phyloP scores from a whole-genome alignment of 768 basidiomycete genomes.

The Tylopilus rubrobrunneus region DNA sequence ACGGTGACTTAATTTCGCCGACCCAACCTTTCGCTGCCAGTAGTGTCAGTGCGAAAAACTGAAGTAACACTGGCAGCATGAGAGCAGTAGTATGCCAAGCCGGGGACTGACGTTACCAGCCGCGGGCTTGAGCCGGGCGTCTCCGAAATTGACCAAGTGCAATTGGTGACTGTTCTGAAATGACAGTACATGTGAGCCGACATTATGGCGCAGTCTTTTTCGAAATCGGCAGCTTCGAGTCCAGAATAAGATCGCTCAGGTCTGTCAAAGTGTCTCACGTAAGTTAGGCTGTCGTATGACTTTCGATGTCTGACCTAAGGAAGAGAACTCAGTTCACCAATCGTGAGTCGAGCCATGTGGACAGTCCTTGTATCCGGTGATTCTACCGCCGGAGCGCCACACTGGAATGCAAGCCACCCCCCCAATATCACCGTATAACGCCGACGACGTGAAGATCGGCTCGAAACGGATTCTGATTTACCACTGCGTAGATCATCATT shows the following conservation, averaged over 20 bases:
- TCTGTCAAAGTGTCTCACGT: not conserved
- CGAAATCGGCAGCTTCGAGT: not conserved
- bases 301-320: not conserved
- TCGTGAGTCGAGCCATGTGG: not conserved
- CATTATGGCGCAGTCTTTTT: no score
- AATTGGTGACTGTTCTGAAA: not conserved
- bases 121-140: no score
- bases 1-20: no score
- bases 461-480: slow-evolving; percentile 7
- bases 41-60: no score
- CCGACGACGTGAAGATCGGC: slow-evolving; percentile 3
- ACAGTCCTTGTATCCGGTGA: slow-evolving; percentile 8
- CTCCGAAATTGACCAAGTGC: no score
- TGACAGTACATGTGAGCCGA: not conserved
- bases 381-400: slow-evolving; percentile 11
- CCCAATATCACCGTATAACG: slow-evolving; percentile 2
- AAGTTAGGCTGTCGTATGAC: not conserved
- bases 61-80: no score
- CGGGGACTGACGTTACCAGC: no score
- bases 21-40: no score
- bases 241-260: not conserved
- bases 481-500: slow-evolving; percentile 11
- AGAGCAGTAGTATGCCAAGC: no score
- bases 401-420: not conserved
- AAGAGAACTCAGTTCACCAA: no score